Percentiles rank a stretch among this genome's conserved stretches.
Evolutionary conservation across 495 filamentous ascomycete species (phyloP).

Genomic region (Neurospora sp.): DNA sequence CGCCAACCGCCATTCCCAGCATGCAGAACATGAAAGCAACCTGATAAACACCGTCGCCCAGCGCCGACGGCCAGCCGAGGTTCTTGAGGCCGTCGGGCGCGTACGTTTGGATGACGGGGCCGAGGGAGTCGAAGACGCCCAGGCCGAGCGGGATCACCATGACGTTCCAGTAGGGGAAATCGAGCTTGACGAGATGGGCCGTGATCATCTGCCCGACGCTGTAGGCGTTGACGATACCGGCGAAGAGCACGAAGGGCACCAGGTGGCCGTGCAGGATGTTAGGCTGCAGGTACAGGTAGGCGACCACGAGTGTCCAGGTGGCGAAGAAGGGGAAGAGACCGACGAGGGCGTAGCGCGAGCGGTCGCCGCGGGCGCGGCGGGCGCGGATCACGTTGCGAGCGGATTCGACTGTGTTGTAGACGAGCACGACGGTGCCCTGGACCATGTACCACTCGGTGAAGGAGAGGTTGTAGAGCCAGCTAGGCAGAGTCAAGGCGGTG

Average conservation of each 20-base stretch:
- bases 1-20: slow-evolving; percentile 67
- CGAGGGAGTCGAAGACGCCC: slow-evolving; percentile 69
- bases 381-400: slow-evolving; percentile 74
- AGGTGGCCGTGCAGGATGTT: slow-evolving; percentile 70
- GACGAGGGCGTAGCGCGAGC: slow-evolving; percentile 58
- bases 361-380: slow-evolving; percentile 61
- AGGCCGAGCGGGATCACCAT: slow-evolving; percentile 56
- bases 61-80: slow-evolving; percentile 67
- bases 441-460: slow-evolving; percentile 91
- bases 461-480: slow-evolving; percentile 59
- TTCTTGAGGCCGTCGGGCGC: slow-evolving; percentile 36
- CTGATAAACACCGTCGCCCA: slow-evolving; percentile 68
- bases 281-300: slow-evolving; percentile 77
- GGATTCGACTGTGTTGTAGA: slow-evolving; percentile 68
- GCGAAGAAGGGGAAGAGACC: slow-evolving; percentile 72
- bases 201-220: slow-evolving; percentile 91
- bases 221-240: slow-evolving; percentile 84
- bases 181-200: slow-evolving; percentile 74
- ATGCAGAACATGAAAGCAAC: slow-evolving; percentile 79
- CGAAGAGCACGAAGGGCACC: slow-evolving; percentile 78
- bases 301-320: slow-evolving; percentile 62
- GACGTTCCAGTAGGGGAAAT: slow-evolving; percentile 84
- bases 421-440: slow-evolving; percentile 75
- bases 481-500: slow-evolving; percentile 55
- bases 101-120: slow-evolving; percentile 47